Conservation (phyloP, 192 early-diverging fungal genomes). For the Oehlia diaphana region DNA sequence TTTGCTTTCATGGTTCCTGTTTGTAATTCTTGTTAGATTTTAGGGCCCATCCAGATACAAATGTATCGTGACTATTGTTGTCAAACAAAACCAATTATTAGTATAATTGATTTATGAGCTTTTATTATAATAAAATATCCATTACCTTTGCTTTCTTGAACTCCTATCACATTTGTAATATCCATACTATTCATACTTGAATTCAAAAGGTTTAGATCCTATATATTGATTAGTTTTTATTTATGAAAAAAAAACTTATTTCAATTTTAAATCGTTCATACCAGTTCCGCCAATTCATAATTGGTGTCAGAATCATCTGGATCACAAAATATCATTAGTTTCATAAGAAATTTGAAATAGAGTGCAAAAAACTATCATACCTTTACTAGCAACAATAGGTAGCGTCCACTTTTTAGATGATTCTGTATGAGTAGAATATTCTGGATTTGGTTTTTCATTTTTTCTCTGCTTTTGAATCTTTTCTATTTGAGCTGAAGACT, state of each 20-base stretch:
- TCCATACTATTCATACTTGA: too few relatives aligned
- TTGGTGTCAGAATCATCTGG: too few relatives aligned
- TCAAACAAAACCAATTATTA: too few relatives aligned
- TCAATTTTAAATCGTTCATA: not conserved
- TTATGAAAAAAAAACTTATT: not conserved
- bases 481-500: too few relatives aligned
- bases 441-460: too few relatives aligned
- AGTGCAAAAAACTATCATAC: not conserved
- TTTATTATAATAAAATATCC: not conserved
- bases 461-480: too few relatives aligned
- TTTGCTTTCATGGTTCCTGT: too few relatives aligned
- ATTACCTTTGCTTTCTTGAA: not conserved
- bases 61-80: too few relatives aligned
- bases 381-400: too few relatives aligned
- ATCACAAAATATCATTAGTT: not conserved
- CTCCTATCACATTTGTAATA: not conserved
- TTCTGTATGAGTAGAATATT: too few relatives aligned
- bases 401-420: not conserved
- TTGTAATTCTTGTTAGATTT: too few relatives aligned
- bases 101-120: not conserved
- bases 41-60: too few relatives aligned
- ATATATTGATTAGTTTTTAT: not conserved
- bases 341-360: not conserved
- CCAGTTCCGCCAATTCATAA: not conserved
- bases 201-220: not conserved